A percentile compares a stretch with the other conserved stretches of the same genome.
These are phyloP conservation scores for Parietichytrium sp. DNA, from an alignment of 108 stramenopile species.

Conservation along the genomic window DNA sequence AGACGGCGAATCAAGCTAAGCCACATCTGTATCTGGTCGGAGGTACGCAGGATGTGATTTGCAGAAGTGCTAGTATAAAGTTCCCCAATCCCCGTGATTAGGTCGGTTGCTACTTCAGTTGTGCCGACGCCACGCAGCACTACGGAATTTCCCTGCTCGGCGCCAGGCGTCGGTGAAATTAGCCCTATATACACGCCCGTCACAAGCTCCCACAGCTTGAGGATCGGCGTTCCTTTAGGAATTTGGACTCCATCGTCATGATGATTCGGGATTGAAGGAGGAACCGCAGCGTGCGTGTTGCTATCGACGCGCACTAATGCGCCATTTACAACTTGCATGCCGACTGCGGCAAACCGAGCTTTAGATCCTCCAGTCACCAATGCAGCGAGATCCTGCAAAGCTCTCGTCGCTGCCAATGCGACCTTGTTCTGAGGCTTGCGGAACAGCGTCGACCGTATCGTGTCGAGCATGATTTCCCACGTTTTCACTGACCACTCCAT, in stretches of 20 bases:
- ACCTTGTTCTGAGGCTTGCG: background rate
- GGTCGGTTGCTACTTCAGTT: background rate
- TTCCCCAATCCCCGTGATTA: background rate
- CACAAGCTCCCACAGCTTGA: background rate
- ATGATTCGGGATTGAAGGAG: too few species aligned
- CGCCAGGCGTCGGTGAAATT: background rate
- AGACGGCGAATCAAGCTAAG: background rate
- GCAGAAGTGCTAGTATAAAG: background rate
- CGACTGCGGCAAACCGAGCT: conserved; percentile 21
- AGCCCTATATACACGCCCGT: background rate
- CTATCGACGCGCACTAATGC: background rate
- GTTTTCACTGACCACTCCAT: background rate
- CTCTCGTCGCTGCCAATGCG: background rate
- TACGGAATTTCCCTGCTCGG: background rate
- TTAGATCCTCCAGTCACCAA: conserved; percentile 13
- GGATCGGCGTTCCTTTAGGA: background rate
- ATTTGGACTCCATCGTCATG: too few species aligned
- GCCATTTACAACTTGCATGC: conserved; percentile 38
- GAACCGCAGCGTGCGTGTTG: too few species aligned
- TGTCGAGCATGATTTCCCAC: conserved; percentile 19
- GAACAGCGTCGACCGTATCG: background rate
- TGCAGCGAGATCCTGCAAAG: conserved; percentile 4
- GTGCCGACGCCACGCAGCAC: background rate
- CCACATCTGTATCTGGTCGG: background rate
- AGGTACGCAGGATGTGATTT: background rate